phyloP scores from a whole-genome alignment of 768 basidiomycete genomes.

The Tulasnella sp. region DNA sequence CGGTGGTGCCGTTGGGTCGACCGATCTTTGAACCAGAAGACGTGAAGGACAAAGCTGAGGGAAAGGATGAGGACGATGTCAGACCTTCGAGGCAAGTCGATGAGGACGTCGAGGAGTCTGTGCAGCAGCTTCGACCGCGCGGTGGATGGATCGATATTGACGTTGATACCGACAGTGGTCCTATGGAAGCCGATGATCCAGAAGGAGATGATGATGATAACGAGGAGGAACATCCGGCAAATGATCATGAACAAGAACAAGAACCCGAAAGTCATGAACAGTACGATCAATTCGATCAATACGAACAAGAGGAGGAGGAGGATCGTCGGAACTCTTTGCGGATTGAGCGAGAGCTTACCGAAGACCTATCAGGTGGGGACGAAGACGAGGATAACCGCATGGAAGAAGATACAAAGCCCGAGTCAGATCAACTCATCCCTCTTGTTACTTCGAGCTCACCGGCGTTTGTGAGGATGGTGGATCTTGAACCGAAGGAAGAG shows the following conservation, averaged over 20 bases:
- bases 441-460: background rate
- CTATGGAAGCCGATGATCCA: constrained; percentile 22
- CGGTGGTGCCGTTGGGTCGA: background rate
- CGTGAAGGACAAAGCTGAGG: background rate
- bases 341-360: constrained; percentile 7
- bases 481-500: background rate
- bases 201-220: constrained; percentile 28
- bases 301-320: background rate
- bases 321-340: background rate
- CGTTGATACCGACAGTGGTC: background rate
- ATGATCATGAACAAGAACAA: constrained; percentile 28
- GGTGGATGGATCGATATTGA: background rate
- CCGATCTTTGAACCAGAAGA: background rate
- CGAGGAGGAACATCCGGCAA: constrained; percentile 29
- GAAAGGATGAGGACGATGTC: background rate
- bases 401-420: background rate
- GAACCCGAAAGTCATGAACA: constrained; percentile 26
- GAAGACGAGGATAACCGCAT: background rate
- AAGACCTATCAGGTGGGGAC: constrained; percentile 7
- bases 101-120: constrained; percentile 2
- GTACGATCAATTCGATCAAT: background rate
- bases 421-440: background rate
- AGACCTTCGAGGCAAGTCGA: background rate
- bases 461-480: background rate
- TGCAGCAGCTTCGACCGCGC: background rate